Conservation (phyloP, 306 rosid genomes). For the Mucuna pruriens region DNA sequence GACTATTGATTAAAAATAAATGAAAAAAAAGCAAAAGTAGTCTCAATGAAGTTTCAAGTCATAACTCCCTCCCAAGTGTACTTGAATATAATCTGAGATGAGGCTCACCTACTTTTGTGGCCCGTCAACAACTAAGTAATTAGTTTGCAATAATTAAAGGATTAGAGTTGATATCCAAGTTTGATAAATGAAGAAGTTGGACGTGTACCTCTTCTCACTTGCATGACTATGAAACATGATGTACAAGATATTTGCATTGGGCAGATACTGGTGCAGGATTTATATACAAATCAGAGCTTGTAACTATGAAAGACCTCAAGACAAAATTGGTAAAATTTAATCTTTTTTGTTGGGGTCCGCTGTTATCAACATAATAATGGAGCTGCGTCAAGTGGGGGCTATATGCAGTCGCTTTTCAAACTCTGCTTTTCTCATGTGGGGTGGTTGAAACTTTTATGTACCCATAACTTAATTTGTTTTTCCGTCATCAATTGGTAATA, state of each 20-base stretch:
- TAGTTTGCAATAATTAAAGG: not conserved
- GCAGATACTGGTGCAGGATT: constrained; percentile 14
- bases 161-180: constrained; percentile 2
- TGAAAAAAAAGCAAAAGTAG: too few relatives aligned
- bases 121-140: not conserved
- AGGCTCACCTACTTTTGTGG: constrained; percentile 15
- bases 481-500: not conserved
- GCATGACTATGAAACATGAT: constrained; percentile 1
- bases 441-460: constrained; percentile 39
- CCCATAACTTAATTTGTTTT: not conserved
- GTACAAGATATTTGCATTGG: constrained; percentile 2
- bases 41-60: not conserved
- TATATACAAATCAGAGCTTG: constrained; percentile 18
- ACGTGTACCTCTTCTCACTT: not conserved
- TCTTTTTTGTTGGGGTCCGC: constrained; percentile 23
- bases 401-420: constrained; percentile 37
- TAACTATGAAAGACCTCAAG: constrained; percentile 16
- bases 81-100: not conserved
- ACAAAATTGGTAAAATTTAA: constrained; percentile 30
- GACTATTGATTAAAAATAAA: too few relatives aligned
- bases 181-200: not conserved
- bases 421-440: constrained; percentile 40
- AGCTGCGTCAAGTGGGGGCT: constrained; percentile 41
- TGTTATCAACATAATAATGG: constrained; percentile 33
- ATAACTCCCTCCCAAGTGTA: not conserved